These are phyloP conservation scores for Brettanomyces bruxellensis DNA, from an alignment of 805 yeast species.

Conservation along the genomic window DNA sequence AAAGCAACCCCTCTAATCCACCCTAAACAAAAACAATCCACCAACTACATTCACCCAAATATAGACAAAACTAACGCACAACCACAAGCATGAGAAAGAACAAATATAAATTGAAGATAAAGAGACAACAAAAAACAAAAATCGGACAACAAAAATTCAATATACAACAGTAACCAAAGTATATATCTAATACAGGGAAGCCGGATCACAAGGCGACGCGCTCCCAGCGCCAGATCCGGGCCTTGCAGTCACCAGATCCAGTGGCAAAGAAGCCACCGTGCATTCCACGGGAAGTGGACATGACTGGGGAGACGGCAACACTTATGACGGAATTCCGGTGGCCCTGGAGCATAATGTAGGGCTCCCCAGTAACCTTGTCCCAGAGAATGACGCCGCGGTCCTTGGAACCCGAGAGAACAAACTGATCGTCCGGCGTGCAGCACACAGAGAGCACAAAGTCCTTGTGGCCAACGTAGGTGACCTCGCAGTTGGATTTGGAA, in stretches of 20 bases:
- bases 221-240: constrained; percentile 91
- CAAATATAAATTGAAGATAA: too few relatives aligned
- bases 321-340: constrained; percentile 93
- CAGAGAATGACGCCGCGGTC: constrained; percentile 96
- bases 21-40: too few relatives aligned
- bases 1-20: too few relatives aligned
- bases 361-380: constrained; percentile 89
- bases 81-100: too few relatives aligned
- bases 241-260: constrained; percentile 96
- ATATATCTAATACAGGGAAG: too few relatives aligned
- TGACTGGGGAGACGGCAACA: constrained; percentile 82
- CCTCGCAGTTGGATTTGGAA: constrained; percentile 61
- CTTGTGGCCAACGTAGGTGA: constrained; percentile 90
- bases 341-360: constrained; percentile 91
- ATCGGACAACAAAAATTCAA: too few relatives aligned
- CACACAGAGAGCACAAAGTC: constrained; percentile 94
- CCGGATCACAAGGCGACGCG: constrained; percentile 13
- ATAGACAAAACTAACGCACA: too few relatives aligned
- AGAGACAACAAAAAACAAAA: too few relatives aligned
- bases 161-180: too few relatives aligned
- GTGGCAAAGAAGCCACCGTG: constrained; percentile 87
- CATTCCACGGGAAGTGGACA: constrained; percentile 39
- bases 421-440: constrained; percentile 86
- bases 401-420: constrained; percentile 88
- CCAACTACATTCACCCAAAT: too few relatives aligned